These are phyloP conservation scores for Neopestalotiopsis clavispora DNA, from an alignment of 2,329 filamentous ascomycete species.

Conservation along the genomic window DNA sequence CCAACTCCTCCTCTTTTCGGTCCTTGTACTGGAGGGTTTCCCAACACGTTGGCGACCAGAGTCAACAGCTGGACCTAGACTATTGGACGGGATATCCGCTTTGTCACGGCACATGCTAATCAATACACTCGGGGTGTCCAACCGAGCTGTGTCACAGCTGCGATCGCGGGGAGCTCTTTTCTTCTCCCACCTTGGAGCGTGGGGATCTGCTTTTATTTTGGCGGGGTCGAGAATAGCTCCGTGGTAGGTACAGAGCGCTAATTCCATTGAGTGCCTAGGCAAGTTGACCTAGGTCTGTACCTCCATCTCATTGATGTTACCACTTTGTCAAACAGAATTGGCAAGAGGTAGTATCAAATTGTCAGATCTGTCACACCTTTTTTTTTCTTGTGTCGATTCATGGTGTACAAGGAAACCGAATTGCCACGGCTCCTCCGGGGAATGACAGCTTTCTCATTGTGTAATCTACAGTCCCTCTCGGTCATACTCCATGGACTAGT, in stretches of 20 bases:
- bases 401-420: not conserved
- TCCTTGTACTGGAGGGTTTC: not conserved
- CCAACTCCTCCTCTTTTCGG: not conserved
- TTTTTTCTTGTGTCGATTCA: not conserved
- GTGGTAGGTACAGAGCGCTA: not conserved
- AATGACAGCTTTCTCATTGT: not conserved
- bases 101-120: conserved; percentile 14
- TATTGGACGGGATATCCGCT: conserved; percentile 5
- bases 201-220: conserved; percentile 11
- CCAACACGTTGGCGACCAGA: not conserved
- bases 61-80: not conserved
- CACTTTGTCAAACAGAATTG: not conserved
- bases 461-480: not conserved
- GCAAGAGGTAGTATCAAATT: not conserved
- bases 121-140: not conserved
- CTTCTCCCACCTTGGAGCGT: conserved; percentile 12
- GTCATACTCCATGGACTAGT: not conserved
- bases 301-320: not conserved
- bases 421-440: not conserved
- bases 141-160: conserved; percentile 15
- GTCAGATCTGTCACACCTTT: not conserved
- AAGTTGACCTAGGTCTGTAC: not conserved
- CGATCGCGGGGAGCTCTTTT: conserved; percentile 18
- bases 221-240: conserved; percentile 3
- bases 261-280: not conserved